Conservation (phyloP, 768 basidiomycete species). For the Strobilomyces echinocephalus region DNA sequence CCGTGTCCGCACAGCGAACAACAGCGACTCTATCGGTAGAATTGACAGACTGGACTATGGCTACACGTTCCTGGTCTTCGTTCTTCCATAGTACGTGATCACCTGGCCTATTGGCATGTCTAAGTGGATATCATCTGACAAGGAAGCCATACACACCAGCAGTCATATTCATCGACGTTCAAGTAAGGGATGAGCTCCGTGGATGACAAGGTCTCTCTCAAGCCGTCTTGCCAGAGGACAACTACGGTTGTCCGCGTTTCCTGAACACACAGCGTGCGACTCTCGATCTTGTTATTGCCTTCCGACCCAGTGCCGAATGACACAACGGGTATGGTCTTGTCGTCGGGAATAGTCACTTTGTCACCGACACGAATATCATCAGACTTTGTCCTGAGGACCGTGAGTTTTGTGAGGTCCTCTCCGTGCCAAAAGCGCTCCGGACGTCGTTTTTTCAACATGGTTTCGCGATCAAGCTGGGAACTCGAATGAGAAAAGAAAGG, state of each 20-base stretch:
- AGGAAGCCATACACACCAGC: constrained; percentile 52
- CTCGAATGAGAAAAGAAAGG: constrained; percentile 1
- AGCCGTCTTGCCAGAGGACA: constrained; percentile 88
- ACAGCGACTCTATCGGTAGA: constrained; percentile 65
- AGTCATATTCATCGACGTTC: constrained; percentile 89
- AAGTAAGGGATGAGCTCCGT: constrained; percentile 73
- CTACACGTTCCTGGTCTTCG: constrained; percentile 62
- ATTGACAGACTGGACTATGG: constrained; percentile 76
- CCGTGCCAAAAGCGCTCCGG: constrained; percentile 77
- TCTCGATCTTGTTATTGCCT: constrained; percentile 42
- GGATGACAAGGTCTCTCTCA: constrained; percentile 54
- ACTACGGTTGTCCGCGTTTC: constrained; percentile 67
- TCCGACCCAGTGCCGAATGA: constrained; percentile 54
- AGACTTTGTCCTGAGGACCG: constrained; percentile 53
- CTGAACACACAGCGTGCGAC: constrained; percentile 57
- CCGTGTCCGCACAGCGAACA: constrained; percentile 54
- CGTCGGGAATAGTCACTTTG: constrained; percentile 57
- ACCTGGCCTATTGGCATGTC: constrained; percentile 62
- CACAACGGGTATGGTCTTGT: constrained; percentile 46
- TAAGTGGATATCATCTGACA: constrained; percentile 2
- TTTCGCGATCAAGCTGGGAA: constrained; percentile 53
- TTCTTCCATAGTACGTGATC: constrained; percentile 83
- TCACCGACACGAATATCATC: constrained; percentile 74
- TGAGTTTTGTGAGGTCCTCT: constrained; percentile 57
- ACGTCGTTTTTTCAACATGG: constrained; percentile 54